phyloP scores from a whole-genome alignment of 176 grass and related monocot genomes.

The sorghum (Sorghum bicolor) region Sorghum_bicolor_NCBIv3 NC_012877.2:7552001-7552500 shows the following conservation, averaged over 20 bases:
- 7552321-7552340: not conserved
- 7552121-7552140: too few relatives aligned
- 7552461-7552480: constrained; percentile 58
- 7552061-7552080: constrained; percentile 16
- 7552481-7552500: constrained; percentile 63
- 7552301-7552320: not conserved
- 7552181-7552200: not conserved
- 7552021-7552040: constrained; percentile 51
- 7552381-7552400: constrained; percentile 71
- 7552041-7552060: not conserved
- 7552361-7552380: not conserved
- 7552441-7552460: constrained; percentile 57
- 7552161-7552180: not conserved
- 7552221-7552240: not conserved
- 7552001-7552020: constrained; percentile 62
- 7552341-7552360: not conserved
- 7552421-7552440: constrained; percentile 51
- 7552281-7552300: not conserved
- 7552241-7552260: not conserved
- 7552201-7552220: not conserved
- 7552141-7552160: not conserved
- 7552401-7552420: constrained; percentile 55
- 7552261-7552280: not conserved
- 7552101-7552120: constrained; percentile 40
- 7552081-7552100: constrained; percentile 56